These are phyloP conservation scores for Multifurca ochricompacta DNA, from an alignment of 768 basidiomycete species.

Conservation along the genomic window DNA sequence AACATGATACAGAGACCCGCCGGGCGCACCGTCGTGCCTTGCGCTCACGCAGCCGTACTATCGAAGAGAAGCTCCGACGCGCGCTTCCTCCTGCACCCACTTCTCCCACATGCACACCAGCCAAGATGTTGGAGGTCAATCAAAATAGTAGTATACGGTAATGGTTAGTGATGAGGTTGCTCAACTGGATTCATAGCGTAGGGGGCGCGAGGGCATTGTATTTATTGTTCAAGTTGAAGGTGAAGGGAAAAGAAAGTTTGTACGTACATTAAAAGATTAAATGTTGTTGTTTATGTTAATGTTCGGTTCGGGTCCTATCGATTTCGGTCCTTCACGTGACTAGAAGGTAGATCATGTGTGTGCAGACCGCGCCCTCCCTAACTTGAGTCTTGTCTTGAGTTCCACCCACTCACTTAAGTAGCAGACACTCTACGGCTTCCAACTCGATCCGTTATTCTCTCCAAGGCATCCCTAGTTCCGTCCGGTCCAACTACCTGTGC, in stretches of 20 bases:
- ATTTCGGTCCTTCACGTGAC: too few species aligned
- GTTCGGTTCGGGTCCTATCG: too few species aligned
- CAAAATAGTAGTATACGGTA: background rate
- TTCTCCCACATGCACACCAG: background rate
- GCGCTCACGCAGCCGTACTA: conserved; percentile 4
- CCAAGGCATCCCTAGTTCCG: background rate
- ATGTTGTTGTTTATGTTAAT: too few species aligned
- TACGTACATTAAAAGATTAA: too few species aligned
- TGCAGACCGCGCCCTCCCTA: too few species aligned
- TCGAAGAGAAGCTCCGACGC: conserved; percentile 7
- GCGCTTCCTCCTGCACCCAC: background rate
- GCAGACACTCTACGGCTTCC: background rate
- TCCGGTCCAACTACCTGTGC: background rate
- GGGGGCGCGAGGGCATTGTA: too few species aligned
- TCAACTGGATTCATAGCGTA: too few species aligned
- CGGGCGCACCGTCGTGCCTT: conserved; percentile 8
- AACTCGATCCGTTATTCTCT: background rate
- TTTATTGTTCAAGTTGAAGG: too few species aligned
- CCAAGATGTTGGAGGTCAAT: background rate
- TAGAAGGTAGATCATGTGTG: background rate
- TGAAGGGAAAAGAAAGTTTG: too few species aligned
- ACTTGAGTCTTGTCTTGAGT: too few species aligned
- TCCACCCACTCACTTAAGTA: background rate
- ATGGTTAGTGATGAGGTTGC: too few species aligned
- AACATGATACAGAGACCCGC: background rate